Base-by-base conservation (phyloP, 2,329 filamentous ascomycete species). In the Coleophoma cylindrospora region DNA sequence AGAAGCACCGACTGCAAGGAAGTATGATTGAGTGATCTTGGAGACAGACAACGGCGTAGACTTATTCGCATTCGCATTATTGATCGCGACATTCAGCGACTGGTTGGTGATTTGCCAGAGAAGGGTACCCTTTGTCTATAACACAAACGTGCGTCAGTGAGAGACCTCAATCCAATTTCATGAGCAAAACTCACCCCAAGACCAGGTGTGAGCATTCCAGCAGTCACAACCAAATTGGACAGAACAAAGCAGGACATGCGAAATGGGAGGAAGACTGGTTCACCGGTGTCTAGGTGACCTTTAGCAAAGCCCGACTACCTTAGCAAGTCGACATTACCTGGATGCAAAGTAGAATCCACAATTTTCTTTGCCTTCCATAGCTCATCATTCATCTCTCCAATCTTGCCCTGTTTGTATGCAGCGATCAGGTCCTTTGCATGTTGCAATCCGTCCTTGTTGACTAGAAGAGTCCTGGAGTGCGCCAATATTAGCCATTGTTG, bases 11-110 rank as follows among this genome's bases (percentile, higher is more conserved):
- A 99, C 94, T 48, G 94, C 94, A 54, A 96, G 79, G 66, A 87
- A 81, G 75, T 97, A 99, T 47, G 91, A 96, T 70, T 96, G 85
- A 54, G 86, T 80, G 55, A 99, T 84, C 59, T 89, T 88, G 19
- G 82, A 81, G 52, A 83, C 86, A 17, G 88, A 87, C 55, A 97
- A 80, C 1, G 92, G 90, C 3, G 90, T 91, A 37, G 91, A 96
- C 70, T 99, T 99, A 80, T 99, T 99, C 56, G 92, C 90, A 69
- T 99, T 99, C 65, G 92, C 89, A 67, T 84, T 91, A 79, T 99
- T 99, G 77, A 99, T 92, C 59, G 90, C 92, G 27, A 99, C 94
- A 68, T 99, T 99, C 61, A 99, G 85, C 12, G 91, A 96, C 74
- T 99, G 94, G 72, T 99, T 99, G 59, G 88, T 83, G 51, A 96